Base-by-base conservation (phyloP, 192 early-diverging fungal genomes). In the Funneliformis mosseae region DNA sequence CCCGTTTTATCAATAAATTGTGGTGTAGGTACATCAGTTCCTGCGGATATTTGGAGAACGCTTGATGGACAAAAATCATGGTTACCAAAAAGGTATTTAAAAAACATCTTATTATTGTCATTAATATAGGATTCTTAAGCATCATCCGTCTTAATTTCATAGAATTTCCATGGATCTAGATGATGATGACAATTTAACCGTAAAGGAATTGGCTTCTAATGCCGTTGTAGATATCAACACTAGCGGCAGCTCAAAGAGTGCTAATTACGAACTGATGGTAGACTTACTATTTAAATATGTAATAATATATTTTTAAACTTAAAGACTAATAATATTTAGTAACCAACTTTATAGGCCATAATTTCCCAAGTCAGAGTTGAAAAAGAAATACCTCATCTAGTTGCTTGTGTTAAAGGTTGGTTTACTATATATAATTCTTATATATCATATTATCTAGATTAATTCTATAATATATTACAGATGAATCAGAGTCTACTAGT, bases 1-100 rank as follows among this genome's bases (percentile, higher is more conserved):
- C 86, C 89, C 23, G 87, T 96, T 1, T 72, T 99, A 67, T 88
- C 89, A 25, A 87, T 99, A 70, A 99, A 98, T 80, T 94, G 93
- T 2, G 91, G 93, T 3, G 81, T 88, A 3, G 89, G 83, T 3
- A 83, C 83, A 3, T 87, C 88, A 39, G 91, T 92, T 6, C 88
- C 90, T 25, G 71, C 86, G 4, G 77, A 84, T 12, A 83, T 88
- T 21, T 93, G 91, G 90, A 76, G 82, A 67, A 81, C 82, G 21
- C 80, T 83, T 60, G 85, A 79, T 11, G 78, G 77, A 6, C 79
- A 72, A 18, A 84, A 81, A 69, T 33, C 83, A 14, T 90, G 89
- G 89, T 81, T 90, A 38, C 89, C 88, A 50, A 83, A 84, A 46
- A 80, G 84, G 88, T 88, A 84, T 39, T 33, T n/a, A 48, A 39